Percentiles rank a stretch among this genome's conserved stretches.
Evolutionary conservation across 768 basidiomycete genomes (phyloP).

Genomic region (Xanthoconium purpureum): DNA sequence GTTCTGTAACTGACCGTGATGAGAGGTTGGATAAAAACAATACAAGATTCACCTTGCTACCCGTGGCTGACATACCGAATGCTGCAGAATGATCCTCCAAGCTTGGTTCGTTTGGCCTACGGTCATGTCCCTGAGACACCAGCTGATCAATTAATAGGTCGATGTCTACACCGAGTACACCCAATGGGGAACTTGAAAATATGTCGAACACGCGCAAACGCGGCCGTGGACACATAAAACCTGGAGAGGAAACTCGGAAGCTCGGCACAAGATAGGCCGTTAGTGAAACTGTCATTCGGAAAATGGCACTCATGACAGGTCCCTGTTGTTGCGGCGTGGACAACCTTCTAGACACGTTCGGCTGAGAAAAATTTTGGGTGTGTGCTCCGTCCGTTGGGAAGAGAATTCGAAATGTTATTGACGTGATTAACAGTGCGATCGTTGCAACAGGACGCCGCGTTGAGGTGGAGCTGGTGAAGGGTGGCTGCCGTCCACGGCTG

Average conservation of each 20-base stretch:
- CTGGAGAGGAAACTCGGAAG: not conserved
- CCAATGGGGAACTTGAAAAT: constrained; percentile 1
- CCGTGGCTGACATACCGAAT: not conserved
- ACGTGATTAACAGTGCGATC: constrained; percentile 16
- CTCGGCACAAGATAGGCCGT: not conserved
- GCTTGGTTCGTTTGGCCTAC: constrained; percentile 9
- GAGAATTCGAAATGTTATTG: constrained; percentile 15
- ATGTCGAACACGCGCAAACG: constrained; percentile 3
- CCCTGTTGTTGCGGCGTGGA: constrained; percentile 9
- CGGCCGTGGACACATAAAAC: not conserved
- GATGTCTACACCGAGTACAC: not conserved
- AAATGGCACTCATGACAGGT: constrained; percentile 3
- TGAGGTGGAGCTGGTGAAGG: constrained; percentile 9
- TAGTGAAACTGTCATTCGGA: not conserved
- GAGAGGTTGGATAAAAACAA: constrained; percentile 5
- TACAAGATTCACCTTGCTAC: not conserved
- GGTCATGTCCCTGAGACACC: not conserved
- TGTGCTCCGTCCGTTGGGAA: not conserved
- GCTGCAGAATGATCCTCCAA: constrained; percentile 8
- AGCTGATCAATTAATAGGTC: constrained; percentile 12
- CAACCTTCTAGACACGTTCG: constrained; percentile 12
- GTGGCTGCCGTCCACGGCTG: not conserved
- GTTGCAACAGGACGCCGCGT: constrained; percentile 5
- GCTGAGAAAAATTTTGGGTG: constrained; percentile 12
- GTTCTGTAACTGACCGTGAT: constrained; percentile 3